A percentile compares a stretch with the other conserved stretches of the same genome.
Conservation (phyloP, 352 stramenopile genomes). For the Pythium inflatum region DNA sequence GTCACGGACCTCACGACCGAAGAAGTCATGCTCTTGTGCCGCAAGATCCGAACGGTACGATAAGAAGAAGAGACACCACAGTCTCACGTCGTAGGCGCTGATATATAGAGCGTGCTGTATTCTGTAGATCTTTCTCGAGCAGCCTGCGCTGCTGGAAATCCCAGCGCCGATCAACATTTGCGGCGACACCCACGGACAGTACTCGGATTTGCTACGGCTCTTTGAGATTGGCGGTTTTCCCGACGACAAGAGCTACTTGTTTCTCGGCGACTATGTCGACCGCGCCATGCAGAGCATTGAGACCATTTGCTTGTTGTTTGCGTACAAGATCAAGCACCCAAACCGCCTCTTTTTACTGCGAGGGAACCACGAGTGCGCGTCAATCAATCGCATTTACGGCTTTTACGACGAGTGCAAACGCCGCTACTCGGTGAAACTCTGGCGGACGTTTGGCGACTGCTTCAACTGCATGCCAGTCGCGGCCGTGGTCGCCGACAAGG, state of each 20-base stretch:
- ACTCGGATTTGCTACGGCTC: constrained; percentile 97
- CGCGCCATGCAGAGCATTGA: constrained; percentile 96
- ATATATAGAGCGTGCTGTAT: too few relatives aligned
- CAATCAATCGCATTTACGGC: constrained; percentile 99
- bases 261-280: constrained; percentile 93
- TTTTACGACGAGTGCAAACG: constrained; percentile 99
- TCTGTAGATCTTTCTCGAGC: constrained; percentile 85
- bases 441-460: constrained; percentile 96
- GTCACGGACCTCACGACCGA: constrained; percentile 80
- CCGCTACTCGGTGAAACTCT: constrained; percentile 92
- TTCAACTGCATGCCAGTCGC: constrained; percentile 99
- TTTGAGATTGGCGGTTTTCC: constrained; percentile 95
- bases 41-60: constrained; percentile 72
- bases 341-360: constrained; percentile 97
- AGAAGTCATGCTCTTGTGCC: constrained; percentile 78
- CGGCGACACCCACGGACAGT: constrained; percentile 98
- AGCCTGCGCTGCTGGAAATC: constrained; percentile 95
- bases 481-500: constrained; percentile 95
- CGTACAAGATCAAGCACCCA: constrained; percentile 99
- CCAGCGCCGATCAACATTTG: constrained; percentile 96
- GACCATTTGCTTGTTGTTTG: constrained; percentile 97
- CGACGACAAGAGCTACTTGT: constrained; percentile 64
- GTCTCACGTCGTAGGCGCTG: too few relatives aligned
- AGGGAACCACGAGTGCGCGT: constrained; percentile 98
- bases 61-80: too few relatives aligned